Evolutionary conservation across 768 basidiomycete genomes (phyloP), one percentile per base, ranked within the genome.

Genomic region (Phallus indusiatus): DNA sequence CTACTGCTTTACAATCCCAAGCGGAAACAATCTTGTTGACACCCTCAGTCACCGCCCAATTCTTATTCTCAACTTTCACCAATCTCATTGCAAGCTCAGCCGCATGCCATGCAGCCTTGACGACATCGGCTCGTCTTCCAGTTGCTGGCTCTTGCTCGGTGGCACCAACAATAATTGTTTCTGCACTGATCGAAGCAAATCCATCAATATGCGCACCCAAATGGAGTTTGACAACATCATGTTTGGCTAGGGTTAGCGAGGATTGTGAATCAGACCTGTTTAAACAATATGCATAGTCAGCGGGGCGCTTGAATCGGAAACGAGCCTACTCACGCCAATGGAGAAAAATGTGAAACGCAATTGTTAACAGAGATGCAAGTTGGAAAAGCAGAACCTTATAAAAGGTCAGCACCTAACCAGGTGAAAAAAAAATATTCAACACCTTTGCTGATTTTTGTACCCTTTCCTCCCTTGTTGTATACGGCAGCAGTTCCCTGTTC

Each of bases 201-300:
- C 96, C 96, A 70, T 98, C 95, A 72, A 99, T 93, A 69, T 99
- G 96, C 18, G 94, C 94, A 50, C 96, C 96, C 61, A 98, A 79
- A 72, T 94, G 91, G 63, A 99, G 75, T 75, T 97, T 98, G 64
- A 98, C 95, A 60, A 99, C 84, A 70, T 99, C 96, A 61, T 84
- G 84, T 63, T 92, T 88, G 24, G 81, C 82, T 64, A 94, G 79
- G 54, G 72, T 79, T 70, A 85, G 83, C 7, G 76, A 74, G 24
- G 88, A 81, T 63, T 82, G 80, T 16, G 85, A 73, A 74, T 93
- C 90, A 37, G 90, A 90, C 64, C 88, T 90, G 67, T 53, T 63
- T 49, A 64, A 53, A 28, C 46, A 53, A 60, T 17, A 49, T 47
- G 46, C 60, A 60, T 35, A 33, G 60, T 48, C 60, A 61, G 60